A percentile compares a stretch with the other conserved stretches of the same genome.
Conservation (phyloP, 2,329 filamentous ascomycete genomes). For the Fusarium begoniae region DNA sequence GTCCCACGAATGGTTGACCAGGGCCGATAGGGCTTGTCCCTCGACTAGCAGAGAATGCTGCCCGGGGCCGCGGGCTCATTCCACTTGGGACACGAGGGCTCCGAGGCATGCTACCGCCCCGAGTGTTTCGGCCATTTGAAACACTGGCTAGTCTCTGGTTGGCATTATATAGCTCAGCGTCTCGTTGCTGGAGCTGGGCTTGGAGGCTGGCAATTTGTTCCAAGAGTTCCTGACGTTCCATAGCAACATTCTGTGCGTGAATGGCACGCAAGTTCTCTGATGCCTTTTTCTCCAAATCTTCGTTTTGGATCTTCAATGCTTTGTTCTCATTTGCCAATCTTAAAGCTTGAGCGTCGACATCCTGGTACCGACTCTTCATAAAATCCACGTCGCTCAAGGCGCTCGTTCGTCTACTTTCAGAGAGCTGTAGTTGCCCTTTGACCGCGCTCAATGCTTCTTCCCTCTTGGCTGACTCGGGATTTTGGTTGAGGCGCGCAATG, state of each 20-base stretch:
- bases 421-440: constrained; percentile 50
- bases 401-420: constrained; percentile 53
- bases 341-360: constrained; percentile 59
- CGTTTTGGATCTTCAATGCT: constrained; percentile 54
- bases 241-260: constrained; percentile 56
- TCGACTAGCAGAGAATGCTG: constrained; percentile 53
- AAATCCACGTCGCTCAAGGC: constrained; percentile 64
- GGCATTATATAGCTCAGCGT: constrained; percentile 58
- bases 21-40: constrained; percentile 59
- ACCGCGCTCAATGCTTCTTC: constrained; percentile 50
- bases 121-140: constrained; percentile 63
- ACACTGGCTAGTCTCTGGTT: constrained; percentile 58
- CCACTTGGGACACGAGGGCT: constrained; percentile 62
- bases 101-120: constrained; percentile 65
- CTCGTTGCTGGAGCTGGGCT: constrained; percentile 58
- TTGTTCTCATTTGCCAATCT: constrained; percentile 58
- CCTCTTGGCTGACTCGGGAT: constrained; percentile 30
- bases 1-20: constrained; percentile 53
- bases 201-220: constrained; percentile 54
- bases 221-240: constrained; percentile 47
- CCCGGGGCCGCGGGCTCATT: constrained; percentile 58
- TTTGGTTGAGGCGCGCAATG: constrained; percentile 43
- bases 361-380: constrained; percentile 66
- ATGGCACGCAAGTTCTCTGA: constrained; percentile 57
- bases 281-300: constrained; percentile 53